Base-by-base conservation (phyloP, 192 early-diverging fungal genomes). In the Linderina pennispora region DNA sequence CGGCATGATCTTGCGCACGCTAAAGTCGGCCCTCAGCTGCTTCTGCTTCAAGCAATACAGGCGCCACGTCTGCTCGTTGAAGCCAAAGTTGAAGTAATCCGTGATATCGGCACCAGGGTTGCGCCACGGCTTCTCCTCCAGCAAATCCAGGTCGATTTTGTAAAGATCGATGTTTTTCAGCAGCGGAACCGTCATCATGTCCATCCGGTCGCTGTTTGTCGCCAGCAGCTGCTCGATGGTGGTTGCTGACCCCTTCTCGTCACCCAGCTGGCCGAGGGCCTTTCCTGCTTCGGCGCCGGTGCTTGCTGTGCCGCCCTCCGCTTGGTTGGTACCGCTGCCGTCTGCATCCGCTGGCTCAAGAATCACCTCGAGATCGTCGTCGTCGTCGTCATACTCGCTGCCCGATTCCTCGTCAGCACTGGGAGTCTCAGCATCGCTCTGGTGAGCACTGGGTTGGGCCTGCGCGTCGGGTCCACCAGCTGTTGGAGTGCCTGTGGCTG, bases 1-100 rank as follows among this genome's bases (percentile, higher is more conserved):
- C 11, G 68, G 68, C 51, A 83, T 76, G 50, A 74, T 71, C 66
- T 80, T 80, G 56, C 71, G 66, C 45, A 65, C 71, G 70, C 37
- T 62, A 23, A 66, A 66, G 28, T 92, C 84, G 10, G 89, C 83
- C 13, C 94, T 78, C 43, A 93, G 49, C 54, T 81, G 77, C 62
- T 87, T 90, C 75, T 99, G 94, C 71, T 92, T 94, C n/a, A 78
- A 69, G 53, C 86, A 90, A 66, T 98, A 99, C 8, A 84, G 76
- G 53, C 87, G 81, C 97, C 97, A 99, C 18, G 86, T 87, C n/a
- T 76, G 64, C 64, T 99, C 94, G 62, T 88, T 94, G 58, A 99
- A 97, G 1, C 97, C 97, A 76, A 91, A 99, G 76, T 99, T 99
- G 74, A 99, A 99, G 71, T 96, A 99, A 61, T 99, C 97, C 2